Base-by-base conservation (phyloP, 2,329 filamentous ascomycete genomes). In the Talaromyces sp. region DNA sequence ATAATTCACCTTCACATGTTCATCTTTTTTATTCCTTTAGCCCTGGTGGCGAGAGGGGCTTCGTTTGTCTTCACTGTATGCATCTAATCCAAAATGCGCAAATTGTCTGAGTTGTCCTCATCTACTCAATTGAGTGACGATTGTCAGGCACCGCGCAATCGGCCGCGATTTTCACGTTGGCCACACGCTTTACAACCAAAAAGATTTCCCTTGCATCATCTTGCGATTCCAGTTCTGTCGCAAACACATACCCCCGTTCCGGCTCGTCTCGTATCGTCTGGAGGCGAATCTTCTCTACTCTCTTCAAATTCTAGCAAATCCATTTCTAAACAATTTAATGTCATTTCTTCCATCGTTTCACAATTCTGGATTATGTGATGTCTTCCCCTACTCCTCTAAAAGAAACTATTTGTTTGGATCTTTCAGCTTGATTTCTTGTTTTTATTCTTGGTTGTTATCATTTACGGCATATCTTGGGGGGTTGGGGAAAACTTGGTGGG, bases 1-100 rank as follows among this genome's bases (percentile, higher is more conserved):
- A 64, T 47, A 59, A 58, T 64, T 40, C 15, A 27, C 36, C 43
- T 58, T 45, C 51, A 45, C 49, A 29, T 56, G 22, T 49, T 51
- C 40, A 63, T 47, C 53, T 56, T 56, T 15, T 25, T 54, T 36
- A 49, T 51, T 60, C 47, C 61, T 49, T 67, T 38, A 38, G 61
- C 65, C 65, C 65, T 67, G 65, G 65, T 67, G 65, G 65, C 61
- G 61, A 62, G 43, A 45, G 38, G 31, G 51, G 36, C 51, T 58
- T 60, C 25, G 34, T 59, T 59, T 43, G 31, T 64, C 31, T 64
- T 53, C 27, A 58, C 22, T 54, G 60, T 43, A 54, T 54, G 60
- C 60, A 62, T 62, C 60, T 62, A 62, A 62, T 54, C 31, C 29
- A 36, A 53, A 62, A 38, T 31, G 31, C 53, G 53, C 53, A 56